phyloP scores from a whole-genome alignment of 2,329 filamentous ascomycete genomes.

The Fonsecaea pugnacius region DNA sequence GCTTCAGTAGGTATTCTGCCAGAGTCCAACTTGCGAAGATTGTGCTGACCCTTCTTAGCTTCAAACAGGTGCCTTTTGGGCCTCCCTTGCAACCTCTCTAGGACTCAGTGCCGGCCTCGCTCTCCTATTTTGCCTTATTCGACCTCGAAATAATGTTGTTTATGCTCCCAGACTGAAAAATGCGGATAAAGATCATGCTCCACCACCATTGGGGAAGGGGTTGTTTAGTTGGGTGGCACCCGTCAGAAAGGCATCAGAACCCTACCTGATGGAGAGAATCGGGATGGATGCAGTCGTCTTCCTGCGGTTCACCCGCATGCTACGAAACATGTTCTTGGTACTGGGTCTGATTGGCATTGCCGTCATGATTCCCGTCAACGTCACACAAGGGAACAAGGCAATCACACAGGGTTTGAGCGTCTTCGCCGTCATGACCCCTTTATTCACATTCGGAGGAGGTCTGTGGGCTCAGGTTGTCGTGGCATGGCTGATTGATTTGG shows the following conservation, averaged over 20 bases:
- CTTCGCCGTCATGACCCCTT: slow-evolving; percentile 56
- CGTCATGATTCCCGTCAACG: slow-evolving; percentile 81
- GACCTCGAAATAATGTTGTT: slow-evolving; percentile 87
- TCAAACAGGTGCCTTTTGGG: slow-evolving; percentile 68
- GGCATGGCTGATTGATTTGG: slow-evolving; percentile 70
- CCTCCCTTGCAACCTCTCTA: slow-evolving; percentile 79
- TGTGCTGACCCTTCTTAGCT: slow-evolving; percentile 49
- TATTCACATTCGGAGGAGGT: slow-evolving; percentile 52
- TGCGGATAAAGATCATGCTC: slow-evolving; percentile 85
- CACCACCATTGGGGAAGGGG: slow-evolving; percentile 83
- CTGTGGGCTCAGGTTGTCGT: slow-evolving; percentile 65
- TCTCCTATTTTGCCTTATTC: slow-evolving; percentile 81
- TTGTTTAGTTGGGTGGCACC: slow-evolving; percentile 85
- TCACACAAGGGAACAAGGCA: slow-evolving; percentile 55
- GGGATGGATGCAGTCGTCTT: slow-evolving; percentile 93
- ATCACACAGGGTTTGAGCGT: slow-evolving; percentile 38
- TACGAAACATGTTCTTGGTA: slow-evolving; percentile 81
- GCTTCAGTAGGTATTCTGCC: slow-evolving; percentile 44
- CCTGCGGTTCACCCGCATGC: slow-evolving; percentile 86
- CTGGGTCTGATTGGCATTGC: slow-evolving; percentile 73
- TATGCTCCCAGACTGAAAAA: slow-evolving; percentile 95
- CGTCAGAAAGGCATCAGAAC: slow-evolving; percentile 76
- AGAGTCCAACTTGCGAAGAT: not conserved
- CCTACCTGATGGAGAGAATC: slow-evolving; percentile 75
- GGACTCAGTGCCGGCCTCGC: slow-evolving; percentile 74